Conservation (phyloP, 1,139 yeast species). For the Kodamaea ohmeri region DNA sequence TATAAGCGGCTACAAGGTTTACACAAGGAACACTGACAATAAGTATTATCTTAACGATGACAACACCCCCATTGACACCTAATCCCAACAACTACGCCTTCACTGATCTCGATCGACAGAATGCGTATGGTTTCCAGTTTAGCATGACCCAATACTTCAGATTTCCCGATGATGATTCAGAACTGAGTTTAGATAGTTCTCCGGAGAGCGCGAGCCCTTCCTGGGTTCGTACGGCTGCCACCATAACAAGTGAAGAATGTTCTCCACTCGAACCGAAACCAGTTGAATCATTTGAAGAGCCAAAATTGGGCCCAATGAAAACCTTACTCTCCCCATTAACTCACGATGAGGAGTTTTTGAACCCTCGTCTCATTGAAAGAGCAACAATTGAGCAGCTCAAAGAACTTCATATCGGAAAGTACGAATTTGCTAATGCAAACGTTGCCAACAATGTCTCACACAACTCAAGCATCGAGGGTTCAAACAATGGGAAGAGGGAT, state of each 20-base stretch:
- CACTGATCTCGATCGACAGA: background rate
- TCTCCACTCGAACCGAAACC: background rate
- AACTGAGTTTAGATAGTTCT: background rate
- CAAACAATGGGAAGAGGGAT: no score
- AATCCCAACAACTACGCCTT: constrained; percentile 4
- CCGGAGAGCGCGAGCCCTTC: background rate
- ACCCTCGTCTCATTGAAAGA: constrained; percentile 4
- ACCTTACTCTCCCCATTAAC: background rate
- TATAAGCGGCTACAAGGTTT: no score
- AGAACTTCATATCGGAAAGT: background rate
- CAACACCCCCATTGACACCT: constrained; percentile 2
- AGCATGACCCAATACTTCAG: constrained; percentile 4
- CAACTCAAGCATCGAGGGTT: no score
- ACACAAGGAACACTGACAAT: no score
- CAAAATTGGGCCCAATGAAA: background rate
- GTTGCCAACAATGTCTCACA: background rate
- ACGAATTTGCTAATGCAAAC: background rate
- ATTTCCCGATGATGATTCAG: constrained; percentile 1
- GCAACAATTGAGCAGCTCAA: background rate
- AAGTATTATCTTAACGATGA: no score
- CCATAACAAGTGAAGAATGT: constrained; percentile 1
- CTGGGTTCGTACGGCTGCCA: background rate
- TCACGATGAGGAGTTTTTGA: background rate
- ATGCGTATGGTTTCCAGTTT: background rate
- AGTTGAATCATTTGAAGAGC: no score